A percentile compares a stretch with the other conserved stretches of the same genome.
phyloP scores from a whole-genome alignment of 2,329 filamentous ascomycete genomes.

The Diaporthe aspalathi region DNA sequence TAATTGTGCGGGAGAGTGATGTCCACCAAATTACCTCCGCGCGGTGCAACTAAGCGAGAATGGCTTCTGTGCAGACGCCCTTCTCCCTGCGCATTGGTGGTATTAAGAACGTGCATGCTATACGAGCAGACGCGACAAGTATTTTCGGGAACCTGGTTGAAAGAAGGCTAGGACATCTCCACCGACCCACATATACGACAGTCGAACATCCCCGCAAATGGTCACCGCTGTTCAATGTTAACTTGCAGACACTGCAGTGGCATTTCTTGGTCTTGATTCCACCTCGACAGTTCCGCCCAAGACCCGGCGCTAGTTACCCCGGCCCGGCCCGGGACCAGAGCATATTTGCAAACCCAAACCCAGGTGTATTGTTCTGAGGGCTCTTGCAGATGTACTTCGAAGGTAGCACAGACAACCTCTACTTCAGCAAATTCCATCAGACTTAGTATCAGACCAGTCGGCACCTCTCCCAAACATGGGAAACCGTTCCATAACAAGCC shows the following conservation, averaged over 20 bases:
- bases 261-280: background rate
- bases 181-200: background rate
- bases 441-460: too few species aligned
- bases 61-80: background rate
- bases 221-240: too few species aligned
- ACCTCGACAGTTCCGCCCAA: background rate
- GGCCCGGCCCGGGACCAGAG: background rate
- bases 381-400: background rate
- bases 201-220: background rate
- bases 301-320: background rate
- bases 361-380: background rate
- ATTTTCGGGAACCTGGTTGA: background rate
- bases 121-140: background rate
- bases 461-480: too few species aligned
- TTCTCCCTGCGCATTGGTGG: background rate
- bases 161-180: background rate
- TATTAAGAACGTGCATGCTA: conserved; percentile 8
- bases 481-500: too few species aligned
- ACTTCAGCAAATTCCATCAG: background rate
- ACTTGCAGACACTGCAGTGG: too few species aligned
- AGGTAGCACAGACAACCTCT: background rate
- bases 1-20: background rate
- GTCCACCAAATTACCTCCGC: background rate
- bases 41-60: background rate
- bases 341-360: background rate